A percentile compares a stretch with the other conserved stretches of the same genome.
These are phyloP conservation scores for Globisporangium emineosum DNA, from an alignment of 352 stramenopile species.

Conservation along the genomic window DNA sequence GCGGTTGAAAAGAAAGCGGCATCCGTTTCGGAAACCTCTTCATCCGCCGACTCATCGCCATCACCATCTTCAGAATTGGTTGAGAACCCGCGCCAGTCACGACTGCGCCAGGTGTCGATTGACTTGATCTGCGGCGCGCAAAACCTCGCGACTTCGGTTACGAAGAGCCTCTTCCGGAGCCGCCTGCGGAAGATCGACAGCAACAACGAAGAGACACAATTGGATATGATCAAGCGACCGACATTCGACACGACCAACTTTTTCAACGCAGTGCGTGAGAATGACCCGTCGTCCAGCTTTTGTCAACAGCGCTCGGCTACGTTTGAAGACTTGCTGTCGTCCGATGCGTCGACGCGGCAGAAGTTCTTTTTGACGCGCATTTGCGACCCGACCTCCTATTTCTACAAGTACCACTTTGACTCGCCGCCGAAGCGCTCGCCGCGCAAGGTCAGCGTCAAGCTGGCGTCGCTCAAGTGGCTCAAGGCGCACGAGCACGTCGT, in stretches of 20 bases:
- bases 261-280: slow-evolving; percentile 80
- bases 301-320: slow-evolving; percentile 69
- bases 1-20: slow-evolving; percentile 10
- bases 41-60: neutral
- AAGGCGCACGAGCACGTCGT: slow-evolving; percentile 85
- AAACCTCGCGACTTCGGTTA: slow-evolving; percentile 64
- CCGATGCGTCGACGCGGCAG: slow-evolving; percentile 49
- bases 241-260: slow-evolving; percentile 60
- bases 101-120: slow-evolving; percentile 70
- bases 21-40: slow-evolving; percentile 2
- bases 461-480: slow-evolving; percentile 67
- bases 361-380: slow-evolving; percentile 86
- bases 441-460: slow-evolving; percentile 52
- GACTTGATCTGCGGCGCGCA: slow-evolving; percentile 73
- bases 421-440: slow-evolving; percentile 59
- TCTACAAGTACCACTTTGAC: slow-evolving; percentile 89
- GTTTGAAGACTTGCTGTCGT: slow-evolving; percentile 76
- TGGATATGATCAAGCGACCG: slow-evolving; percentile 75
- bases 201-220: slow-evolving; percentile 36
- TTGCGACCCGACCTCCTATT: slow-evolving; percentile 86
- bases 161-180: slow-evolving; percentile 70
- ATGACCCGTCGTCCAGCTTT: slow-evolving; percentile 81
- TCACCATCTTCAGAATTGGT: slow-evolving; percentile 7
- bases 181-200: slow-evolving; percentile 62
- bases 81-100: slow-evolving; percentile 20